Evolutionary conservation across 108 stramenopile species (phyloP).

Genomic region (Pseudonitzschia pungens): DNA sequence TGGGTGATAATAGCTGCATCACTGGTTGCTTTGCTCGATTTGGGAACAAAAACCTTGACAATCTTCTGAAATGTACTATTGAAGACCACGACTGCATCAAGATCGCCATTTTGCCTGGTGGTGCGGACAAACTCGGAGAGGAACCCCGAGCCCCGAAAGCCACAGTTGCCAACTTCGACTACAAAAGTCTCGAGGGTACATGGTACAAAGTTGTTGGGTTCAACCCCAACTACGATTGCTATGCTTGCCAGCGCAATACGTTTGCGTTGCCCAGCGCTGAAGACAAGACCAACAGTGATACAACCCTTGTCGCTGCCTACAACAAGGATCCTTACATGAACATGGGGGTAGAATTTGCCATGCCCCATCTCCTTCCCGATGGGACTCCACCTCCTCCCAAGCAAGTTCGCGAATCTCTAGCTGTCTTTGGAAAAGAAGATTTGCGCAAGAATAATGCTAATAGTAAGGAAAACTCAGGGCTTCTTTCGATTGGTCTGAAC

Average conservation of each 20-base stretch:
- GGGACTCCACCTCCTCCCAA: constrained; percentile 79
- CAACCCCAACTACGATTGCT: constrained; percentile 98
- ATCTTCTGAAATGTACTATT: constrained; percentile 93
- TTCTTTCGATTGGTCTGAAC: constrained; percentile 75
- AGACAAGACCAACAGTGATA: constrained; percentile 19
- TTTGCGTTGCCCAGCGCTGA: constrained; percentile 66
- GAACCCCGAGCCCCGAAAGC: constrained; percentile 81
- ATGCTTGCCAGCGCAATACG: constrained; percentile 95
- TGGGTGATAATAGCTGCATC: constrained; percentile 91
- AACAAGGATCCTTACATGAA: constrained; percentile 55
- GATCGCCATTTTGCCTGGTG: constrained; percentile 90
- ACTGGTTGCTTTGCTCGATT: constrained; percentile 97
- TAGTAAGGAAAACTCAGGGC: constrained; percentile 25
- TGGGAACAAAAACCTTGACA: constrained; percentile 88
- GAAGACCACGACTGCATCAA: constrained; percentile 97
- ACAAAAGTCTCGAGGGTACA: constrained; percentile 78
- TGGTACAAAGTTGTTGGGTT: constrained; percentile 98
- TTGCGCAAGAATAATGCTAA: background rate
- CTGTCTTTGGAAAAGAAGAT: constrained; percentile 31
- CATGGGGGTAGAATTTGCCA: constrained; percentile 89
- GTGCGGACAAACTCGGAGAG: constrained; percentile 73
- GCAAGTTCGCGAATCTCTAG: constrained; percentile 62
- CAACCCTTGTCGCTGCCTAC: constrained; percentile 22
- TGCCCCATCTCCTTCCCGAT: constrained; percentile 88
- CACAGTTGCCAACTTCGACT: constrained; percentile 80